phyloP scores from a whole-genome alignment of 1,284 basidiomycete species.

The Tranzscheliella williamsii region DNA sequence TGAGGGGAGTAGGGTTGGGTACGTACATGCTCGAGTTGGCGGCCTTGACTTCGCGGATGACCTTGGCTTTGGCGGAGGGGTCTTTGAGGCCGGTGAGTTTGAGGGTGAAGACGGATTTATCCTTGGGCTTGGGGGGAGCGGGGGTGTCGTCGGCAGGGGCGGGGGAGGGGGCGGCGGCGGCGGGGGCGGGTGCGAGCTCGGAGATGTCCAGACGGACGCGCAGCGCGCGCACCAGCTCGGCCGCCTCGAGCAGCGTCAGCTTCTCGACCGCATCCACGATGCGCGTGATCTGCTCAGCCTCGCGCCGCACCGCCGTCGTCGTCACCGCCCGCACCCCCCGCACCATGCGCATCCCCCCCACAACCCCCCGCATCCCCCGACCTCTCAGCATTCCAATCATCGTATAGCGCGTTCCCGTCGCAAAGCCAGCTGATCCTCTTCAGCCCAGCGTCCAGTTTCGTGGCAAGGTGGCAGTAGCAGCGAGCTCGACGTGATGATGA shows the following conservation, averaged over 20 bases:
- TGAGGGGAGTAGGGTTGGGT: too few relatives aligned
- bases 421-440: too few relatives aligned
- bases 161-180: slow-evolving; percentile 64
- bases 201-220: slow-evolving; percentile 97
- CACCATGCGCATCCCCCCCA: too few relatives aligned
- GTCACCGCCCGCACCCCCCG: too few relatives aligned
- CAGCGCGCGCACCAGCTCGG: slow-evolving; percentile 88
- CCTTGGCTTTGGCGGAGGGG: slow-evolving; percentile 76
- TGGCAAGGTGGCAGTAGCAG: too few relatives aligned
- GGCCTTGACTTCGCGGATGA: slow-evolving; percentile 97
- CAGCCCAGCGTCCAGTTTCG: too few relatives aligned
- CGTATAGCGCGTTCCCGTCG: too few relatives aligned
- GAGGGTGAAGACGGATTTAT: slow-evolving; percentile 97
- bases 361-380: too few relatives aligned
- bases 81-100: slow-evolving; percentile 64
- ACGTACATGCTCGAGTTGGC: slow-evolving; percentile 53
- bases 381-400: too few relatives aligned
- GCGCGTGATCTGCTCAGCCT: slow-evolving; percentile 73
- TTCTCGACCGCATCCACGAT: slow-evolving; percentile 93
- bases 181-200: slow-evolving; percentile 91
- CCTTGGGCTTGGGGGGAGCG: slow-evolving; percentile 88
- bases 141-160: slow-evolving; percentile 57
- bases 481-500: too few relatives aligned
- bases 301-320: too few relatives aligned
- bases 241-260: slow-evolving; percentile 88